Conservation (phyloP, 1,284 basidiomycete genomes). For the Tilletia horrida region DNA sequence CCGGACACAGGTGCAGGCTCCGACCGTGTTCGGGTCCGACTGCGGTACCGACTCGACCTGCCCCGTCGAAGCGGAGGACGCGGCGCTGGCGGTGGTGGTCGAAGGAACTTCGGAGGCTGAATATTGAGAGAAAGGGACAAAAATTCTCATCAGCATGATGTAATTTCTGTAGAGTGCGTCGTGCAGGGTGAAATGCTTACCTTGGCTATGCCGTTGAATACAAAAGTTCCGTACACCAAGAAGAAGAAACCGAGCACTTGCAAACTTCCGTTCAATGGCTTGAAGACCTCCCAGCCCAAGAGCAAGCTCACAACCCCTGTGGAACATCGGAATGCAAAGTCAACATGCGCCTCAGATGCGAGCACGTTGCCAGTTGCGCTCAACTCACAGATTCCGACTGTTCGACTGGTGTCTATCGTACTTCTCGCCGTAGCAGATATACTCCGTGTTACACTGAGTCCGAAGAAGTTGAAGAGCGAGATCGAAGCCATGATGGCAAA, state of each 20-base stretch:
- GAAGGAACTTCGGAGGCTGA: constrained; percentile 11
- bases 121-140: no score
- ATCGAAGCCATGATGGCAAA: constrained; percentile 65
- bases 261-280: constrained; percentile 76
- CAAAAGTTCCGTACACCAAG: constrained; percentile 69
- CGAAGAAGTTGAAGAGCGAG: constrained; percentile 93
- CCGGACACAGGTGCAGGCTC: not conserved
- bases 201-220: constrained; percentile 51
- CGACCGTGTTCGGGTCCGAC: not conserved
- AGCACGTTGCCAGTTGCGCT: no score
- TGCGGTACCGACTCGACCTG: constrained; percentile 10
- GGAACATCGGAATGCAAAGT: not conserved
- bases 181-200: not conserved
- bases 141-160: not conserved
- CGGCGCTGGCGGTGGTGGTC: constrained; percentile 10
- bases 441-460: constrained; percentile 75
- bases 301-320: constrained; percentile 37
- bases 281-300: constrained; percentile 80
- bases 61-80: constrained; percentile 5
- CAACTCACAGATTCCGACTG: constrained; percentile 72
- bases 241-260: constrained; percentile 85
- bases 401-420: constrained; percentile 92
- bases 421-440: constrained; percentile 55
- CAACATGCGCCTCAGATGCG: no score
- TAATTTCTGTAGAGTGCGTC: not conserved